Evolutionary conservation across 208 protist genomes (phyloP).

Genomic region (Leishmania turanica): DNA sequence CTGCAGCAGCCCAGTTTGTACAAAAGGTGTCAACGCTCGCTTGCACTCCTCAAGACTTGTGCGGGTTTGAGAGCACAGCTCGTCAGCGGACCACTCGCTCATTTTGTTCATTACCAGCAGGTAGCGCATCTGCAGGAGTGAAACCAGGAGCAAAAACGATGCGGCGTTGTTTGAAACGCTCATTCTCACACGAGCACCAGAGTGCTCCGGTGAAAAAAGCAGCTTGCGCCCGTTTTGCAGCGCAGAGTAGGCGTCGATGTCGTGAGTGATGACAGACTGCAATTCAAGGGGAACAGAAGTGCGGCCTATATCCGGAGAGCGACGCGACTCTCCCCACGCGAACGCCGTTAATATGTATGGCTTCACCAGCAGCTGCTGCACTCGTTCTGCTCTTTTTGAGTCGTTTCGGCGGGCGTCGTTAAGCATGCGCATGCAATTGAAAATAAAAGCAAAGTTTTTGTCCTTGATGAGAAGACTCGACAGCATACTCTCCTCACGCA

Average conservation of each 20-base stretch:
- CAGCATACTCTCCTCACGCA: slow-evolving; percentile 42
- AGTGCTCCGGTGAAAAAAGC: slow-evolving; percentile 31
- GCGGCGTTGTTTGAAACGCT: background rate
- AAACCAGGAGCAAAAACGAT: slow-evolving; percentile 23
- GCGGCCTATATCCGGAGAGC: slow-evolving; percentile 1
- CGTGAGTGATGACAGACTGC: background rate
- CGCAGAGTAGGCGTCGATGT: slow-evolving; percentile 10
- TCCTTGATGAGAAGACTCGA: slow-evolving; percentile 41
- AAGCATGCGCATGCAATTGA: slow-evolving; percentile 45
- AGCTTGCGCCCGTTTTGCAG: slow-evolving; percentile 20
- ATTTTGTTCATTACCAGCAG: slow-evolving; percentile 26
- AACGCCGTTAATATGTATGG: slow-evolving; percentile 22
- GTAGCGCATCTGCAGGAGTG: slow-evolving; percentile 27
- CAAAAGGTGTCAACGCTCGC: slow-evolving; percentile 26
- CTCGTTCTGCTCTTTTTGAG: background rate
- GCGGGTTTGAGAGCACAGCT: slow-evolving; percentile 14
- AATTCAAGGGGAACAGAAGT: slow-evolving; percentile 12
- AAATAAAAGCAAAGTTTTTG: slow-evolving; percentile 51
- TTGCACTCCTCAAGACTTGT: slow-evolving; percentile 16
- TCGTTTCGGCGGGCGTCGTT: slow-evolving; percentile 33
- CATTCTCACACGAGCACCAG: slow-evolving; percentile 25
- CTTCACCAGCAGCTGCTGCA: slow-evolving; percentile 7
- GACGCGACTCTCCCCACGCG: slow-evolving; percentile 27
- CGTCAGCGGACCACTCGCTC: slow-evolving; percentile 18
- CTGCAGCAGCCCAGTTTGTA: slow-evolving; percentile 19